Evolutionary conservation across 2,329 filamentous ascomycete genomes (phyloP), one percentile per base, ranked within the genome.

Genomic region (Colletotrichum tamarilloi): DNA sequence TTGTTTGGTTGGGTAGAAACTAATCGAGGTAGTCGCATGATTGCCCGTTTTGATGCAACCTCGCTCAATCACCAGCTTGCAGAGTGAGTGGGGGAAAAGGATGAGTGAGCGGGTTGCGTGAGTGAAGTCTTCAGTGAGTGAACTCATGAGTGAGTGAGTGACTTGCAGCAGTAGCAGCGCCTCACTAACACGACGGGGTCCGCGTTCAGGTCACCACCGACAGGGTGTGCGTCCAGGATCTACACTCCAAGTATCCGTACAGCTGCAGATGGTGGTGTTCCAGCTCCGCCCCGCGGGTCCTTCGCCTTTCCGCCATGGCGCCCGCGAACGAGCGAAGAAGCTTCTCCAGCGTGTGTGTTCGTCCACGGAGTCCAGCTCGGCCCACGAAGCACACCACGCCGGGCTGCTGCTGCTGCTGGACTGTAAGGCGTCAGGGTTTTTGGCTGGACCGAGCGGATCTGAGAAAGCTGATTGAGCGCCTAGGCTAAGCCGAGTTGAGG

Each of bases 201-300:
- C 42, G 6, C 42, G 4, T 19, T 16, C 38, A 42, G 14, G 16
- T 16, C 38, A 42, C 42, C 19, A 49, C 19, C 42, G 42, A 9
- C 7, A 7, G 42, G 42, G 42, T 24, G 53, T 64, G 24, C 3
- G 38, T 42, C 38, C 38, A 42, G 38, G 38, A 35, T 35, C 32
- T 35, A 35, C 32, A 12, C 32, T 35, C 32, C 11, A 35, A 35
- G 32, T 11, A 11, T 35, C 32, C 32, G 8, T 35, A 35, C 32
- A 35, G 32, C 32, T 42, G 38, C 38, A 42, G 38, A 19, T 16
- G 38, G 38, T 42, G 38, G 38, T 42, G 38, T 42, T 26, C 53
- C 24, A 58, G 46, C 65, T 67, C 65, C 65, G 65, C 65, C 65
- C 38, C 65, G 19, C 56, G 65, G 65, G 56, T 67, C 65, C 65